A percentile compares a stretch with the other conserved stretches of the same genome.
Conservation (phyloP, 768 basidiomycete genomes). For the Panaeolus cyanescens region DNA sequence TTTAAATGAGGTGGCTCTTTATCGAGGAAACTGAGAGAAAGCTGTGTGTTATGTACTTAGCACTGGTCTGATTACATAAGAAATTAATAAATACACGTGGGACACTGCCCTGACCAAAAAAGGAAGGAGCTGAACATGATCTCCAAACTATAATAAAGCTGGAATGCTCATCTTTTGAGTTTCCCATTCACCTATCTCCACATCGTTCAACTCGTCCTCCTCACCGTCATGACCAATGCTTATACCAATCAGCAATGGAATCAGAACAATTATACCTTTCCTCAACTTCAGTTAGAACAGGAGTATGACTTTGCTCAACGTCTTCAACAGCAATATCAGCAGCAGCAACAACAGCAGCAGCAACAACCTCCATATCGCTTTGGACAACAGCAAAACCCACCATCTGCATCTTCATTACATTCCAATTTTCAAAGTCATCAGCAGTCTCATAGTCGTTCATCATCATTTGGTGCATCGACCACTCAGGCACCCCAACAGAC, state of each 20-base stretch:
- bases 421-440: slow-evolving; percentile 22
- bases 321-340: slow-evolving; percentile 1
- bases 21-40: neutral
- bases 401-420: slow-evolving; percentile 21
- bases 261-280: slow-evolving; percentile 25
- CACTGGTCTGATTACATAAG: neutral
- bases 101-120: slow-evolving; percentile 1
- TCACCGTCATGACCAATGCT: slow-evolving; percentile 18
- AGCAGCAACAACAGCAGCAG: slow-evolving; percentile 15
- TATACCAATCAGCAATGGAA: slow-evolving; percentile 28
- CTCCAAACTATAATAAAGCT: slow-evolving; percentile 5
- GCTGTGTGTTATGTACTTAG: neutral
- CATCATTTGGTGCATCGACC: slow-evolving; percentile 17
- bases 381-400: slow-evolving; percentile 2
- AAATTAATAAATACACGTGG: neutral
- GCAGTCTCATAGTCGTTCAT: slow-evolving; percentile 16
- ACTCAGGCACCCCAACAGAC: slow-evolving; percentile 8
- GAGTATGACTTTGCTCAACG: slow-evolving; percentile 32
- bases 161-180: slow-evolving; percentile 3
- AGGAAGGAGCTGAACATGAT: neutral
- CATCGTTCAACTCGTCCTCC: neutral
- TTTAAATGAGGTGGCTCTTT: neutral
- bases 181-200: slow-evolving; percentile 7
- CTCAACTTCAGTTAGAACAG: slow-evolving; percentile 31
- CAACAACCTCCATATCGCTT: slow-evolving; percentile 8